A percentile compares a stretch with the other conserved stretches of the same genome.
These are phyloP conservation scores for Cardamine resedifolia DNA, from an alignment of 345 rosid genomes.

Conservation along the genomic window DNA sequence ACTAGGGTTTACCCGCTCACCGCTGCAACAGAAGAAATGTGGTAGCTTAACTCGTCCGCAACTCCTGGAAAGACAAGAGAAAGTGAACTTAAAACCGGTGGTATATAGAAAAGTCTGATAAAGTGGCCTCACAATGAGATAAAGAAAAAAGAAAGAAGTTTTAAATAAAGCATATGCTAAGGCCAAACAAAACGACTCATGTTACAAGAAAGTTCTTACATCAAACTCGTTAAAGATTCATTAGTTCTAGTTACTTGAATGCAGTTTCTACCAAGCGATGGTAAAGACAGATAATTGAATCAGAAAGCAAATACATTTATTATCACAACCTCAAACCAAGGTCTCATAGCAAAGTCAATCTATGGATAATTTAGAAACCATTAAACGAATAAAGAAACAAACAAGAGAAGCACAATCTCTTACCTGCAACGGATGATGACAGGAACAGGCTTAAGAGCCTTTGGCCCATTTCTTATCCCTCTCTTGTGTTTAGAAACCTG, in stretches of 20 bases:
- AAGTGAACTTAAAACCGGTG: neutral
- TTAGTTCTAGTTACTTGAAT: neutral
- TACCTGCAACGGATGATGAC: conserved; percentile 91
- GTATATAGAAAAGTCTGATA: neutral
- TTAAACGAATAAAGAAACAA: conserved; percentile 1
- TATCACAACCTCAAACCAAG: neutral
- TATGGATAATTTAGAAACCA: neutral
- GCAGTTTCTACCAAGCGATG: neutral
- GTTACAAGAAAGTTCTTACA: conserved; percentile 4
- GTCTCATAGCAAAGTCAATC: neutral
- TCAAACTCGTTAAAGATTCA: conserved; percentile 3
- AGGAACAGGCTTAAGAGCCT: conserved; percentile 84
- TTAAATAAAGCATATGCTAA: neutral
- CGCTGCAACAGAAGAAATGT: conserved; percentile 95
- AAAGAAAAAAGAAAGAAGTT: neutral
- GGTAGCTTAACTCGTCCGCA: conserved; percentile 91
- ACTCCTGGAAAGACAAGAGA: conserved; percentile 49
- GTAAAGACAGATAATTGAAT: neutral
- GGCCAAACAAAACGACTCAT: neutral
- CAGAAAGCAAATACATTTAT: neutral
- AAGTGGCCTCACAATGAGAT: neutral
- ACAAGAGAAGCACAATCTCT: conserved; percentile 19
- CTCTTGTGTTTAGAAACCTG: conserved; percentile 75
- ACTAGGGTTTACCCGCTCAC: conserved; percentile 47
- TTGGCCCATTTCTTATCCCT: conserved; percentile 68